Evolutionary conservation across 352 stramenopile species (phyloP), one percentile per base, ranked within the genome.

Genomic region (Phytophthora hybrid): DNA sequence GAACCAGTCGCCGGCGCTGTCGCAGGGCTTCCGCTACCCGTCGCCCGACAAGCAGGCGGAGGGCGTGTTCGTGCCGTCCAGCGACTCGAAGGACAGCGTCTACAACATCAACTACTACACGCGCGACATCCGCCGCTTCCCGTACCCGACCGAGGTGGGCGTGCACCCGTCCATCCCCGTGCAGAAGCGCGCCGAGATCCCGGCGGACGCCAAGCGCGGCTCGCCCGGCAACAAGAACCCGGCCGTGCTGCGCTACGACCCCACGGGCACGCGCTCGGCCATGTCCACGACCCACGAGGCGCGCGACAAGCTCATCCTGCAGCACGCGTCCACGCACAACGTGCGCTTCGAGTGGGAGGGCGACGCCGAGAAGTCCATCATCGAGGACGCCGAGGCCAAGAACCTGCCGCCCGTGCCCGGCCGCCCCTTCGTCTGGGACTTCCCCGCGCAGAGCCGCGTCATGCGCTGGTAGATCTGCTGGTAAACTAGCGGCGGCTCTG

Each of bases 31-130:
- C 75, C 89, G 91, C 68, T 93, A 93, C 65, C 91, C 91, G 34
- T 85, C 91, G 61, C 91, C 91, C 7, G 76, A 84, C 63, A 92
- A 82, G 76, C 86, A 94, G 76, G 71, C 84, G 1, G 79, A 86
- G 53, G 76, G 83, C 26, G 84, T 88, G 44, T 82, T 89, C 75
- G 89, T 96, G 66, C 91, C 91, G 32, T 88, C 87, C 26, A 80
- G 63, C 37, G 87, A 92, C 44, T 81, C 65, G 47, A 95, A 95
- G 77, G 91, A 94, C 39, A 82, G 78, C 67, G 65, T 95, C 55
- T 97, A 97, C 86, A 94, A 93, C 75, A 97, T 73, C 47, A 76
- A 96, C 46, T 97, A 96, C 85, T 97, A 97, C 80, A 96, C 90
- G 83, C 88, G 91, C 66, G 91, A 97, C 71, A 85, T 92, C 53